These are phyloP conservation scores for Aspergillus pseudonomiae DNA, from an alignment of 2,329 filamentous ascomycete genomes.

Conservation along the genomic window DNA sequence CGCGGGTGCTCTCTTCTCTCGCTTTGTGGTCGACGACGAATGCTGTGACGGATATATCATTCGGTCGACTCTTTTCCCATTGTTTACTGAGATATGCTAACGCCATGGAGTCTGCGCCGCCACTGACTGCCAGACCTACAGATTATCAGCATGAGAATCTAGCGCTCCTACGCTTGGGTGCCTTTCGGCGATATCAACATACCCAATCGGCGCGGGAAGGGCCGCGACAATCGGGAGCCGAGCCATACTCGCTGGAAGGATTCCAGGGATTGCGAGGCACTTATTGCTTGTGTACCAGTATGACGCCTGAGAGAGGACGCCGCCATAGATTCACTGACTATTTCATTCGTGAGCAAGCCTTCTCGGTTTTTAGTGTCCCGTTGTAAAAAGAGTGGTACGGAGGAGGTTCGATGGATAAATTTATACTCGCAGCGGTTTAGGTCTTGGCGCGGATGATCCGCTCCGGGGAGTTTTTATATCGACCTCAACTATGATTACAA, in stretches of 20 bases:
- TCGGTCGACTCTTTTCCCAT: conserved; percentile 35
- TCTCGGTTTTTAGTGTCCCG: neutral
- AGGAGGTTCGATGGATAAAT: neutral
- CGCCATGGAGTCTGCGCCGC: conserved; percentile 98
- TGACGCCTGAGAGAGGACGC: conserved; percentile 13
- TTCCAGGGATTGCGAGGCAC: conserved; percentile 32
- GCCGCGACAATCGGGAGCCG: conserved; percentile 19
- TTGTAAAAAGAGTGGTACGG: neutral
- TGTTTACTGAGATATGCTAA: conserved; percentile 72
- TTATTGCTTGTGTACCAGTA: conserved; percentile 22
- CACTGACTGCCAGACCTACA: conserved; percentile 78
- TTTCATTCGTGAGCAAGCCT: neutral
- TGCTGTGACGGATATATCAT: conserved; percentile 46
- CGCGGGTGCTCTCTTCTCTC: conserved; percentile 57
- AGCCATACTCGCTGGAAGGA: conserved; percentile 35
- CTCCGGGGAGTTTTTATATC: neutral
- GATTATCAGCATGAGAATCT: neutral
- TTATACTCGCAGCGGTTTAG: neutral
- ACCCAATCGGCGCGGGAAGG: conserved; percentile 33
- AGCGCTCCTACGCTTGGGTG: neutral
- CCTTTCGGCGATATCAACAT: conserved; percentile 10
- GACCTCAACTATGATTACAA: neutral
- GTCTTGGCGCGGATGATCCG: conserved; percentile 2
- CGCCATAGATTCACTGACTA: conserved; percentile 18
- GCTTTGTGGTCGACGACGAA: conserved; percentile 66